These are phyloP conservation scores for Yarrowia divulgata DNA, from an alignment of 805 yeast species.

Conservation along the genomic window DNA sequence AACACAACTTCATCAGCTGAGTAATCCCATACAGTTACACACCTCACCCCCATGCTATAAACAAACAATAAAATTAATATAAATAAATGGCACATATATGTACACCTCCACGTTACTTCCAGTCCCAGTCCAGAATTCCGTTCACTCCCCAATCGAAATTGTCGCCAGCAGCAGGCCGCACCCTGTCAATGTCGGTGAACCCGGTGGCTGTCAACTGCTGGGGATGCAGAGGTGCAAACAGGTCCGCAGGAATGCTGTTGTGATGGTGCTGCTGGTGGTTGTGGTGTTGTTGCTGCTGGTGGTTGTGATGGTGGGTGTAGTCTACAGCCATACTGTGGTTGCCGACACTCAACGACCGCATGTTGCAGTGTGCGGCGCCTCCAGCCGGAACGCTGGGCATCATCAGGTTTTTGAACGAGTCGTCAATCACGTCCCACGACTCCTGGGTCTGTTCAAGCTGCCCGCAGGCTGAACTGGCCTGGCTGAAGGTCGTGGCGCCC, in stretches of 20 bases:
- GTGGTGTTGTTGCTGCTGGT: background rate
- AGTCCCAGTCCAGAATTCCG: constrained; percentile 36
- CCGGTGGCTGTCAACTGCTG: constrained; percentile 34
- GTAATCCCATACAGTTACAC: background rate
- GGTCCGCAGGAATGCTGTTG: constrained; percentile 7
- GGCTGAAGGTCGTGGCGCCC: constrained; percentile 6
- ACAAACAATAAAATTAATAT: constrained; percentile 16
- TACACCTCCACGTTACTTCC: constrained; percentile 9
- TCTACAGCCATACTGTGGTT: constrained; percentile 7
- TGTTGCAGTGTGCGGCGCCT: constrained; percentile 1
- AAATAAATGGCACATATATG: constrained; percentile 20
- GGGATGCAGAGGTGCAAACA: constrained; percentile 35
- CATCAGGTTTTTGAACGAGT: constrained; percentile 26
- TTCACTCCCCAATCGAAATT: constrained; percentile 32
- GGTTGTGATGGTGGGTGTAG: background rate
- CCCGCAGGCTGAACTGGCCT: constrained; percentile 31
- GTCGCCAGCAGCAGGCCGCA: background rate
- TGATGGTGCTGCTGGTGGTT: background rate
- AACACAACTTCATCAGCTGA: too few species aligned
- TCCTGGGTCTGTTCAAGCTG: constrained; percentile 27
- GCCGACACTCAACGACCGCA: constrained; percentile 31
- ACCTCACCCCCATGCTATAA: background rate
- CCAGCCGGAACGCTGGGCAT: constrained; percentile 1
- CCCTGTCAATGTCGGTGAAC: constrained; percentile 33
- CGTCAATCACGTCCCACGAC: constrained; percentile 33